Evolutionary conservation across 768 basidiomycete species (phyloP).

Genomic region (Boletales sp.): DNA sequence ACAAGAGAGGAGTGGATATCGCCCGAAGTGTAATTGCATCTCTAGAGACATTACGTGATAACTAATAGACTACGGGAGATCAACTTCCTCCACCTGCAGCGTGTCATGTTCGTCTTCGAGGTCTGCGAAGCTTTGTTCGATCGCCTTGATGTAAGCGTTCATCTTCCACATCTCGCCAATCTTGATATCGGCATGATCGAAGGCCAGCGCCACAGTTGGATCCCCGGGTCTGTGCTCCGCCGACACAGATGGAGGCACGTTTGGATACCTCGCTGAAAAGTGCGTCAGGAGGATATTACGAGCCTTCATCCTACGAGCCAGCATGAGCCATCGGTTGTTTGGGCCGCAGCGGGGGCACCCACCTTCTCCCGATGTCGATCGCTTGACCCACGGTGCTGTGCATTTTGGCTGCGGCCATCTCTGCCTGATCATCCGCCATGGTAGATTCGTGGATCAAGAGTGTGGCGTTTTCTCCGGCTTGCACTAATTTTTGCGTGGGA

Average conservation of each 20-base stretch:
- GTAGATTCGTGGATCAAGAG: conserved; percentile 94
- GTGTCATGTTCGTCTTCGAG: conserved; percentile 41
- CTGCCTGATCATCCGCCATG: conserved; percentile 79
- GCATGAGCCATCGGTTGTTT: not conserved
- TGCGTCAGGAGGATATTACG: conserved; percentile 87
- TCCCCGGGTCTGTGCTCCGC: conserved; percentile 22
- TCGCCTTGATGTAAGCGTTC: conserved; percentile 65
- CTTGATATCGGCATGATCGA: conserved; percentile 71
- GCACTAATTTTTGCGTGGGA: conserved; percentile 65
- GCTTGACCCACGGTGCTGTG: conserved; percentile 93
- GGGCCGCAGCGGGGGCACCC: conserved; percentile 16
- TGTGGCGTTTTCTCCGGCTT: conserved; percentile 63
- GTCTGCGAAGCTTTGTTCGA: conserved; percentile 61
- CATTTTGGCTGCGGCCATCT: conserved; percentile 68
- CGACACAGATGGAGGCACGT: conserved; percentile 55
- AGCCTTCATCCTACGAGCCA: conserved; percentile 68
- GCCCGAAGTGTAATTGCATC: conserved; percentile 51
- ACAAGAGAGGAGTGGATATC: conserved; percentile 38
- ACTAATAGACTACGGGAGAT: conserved; percentile 15
- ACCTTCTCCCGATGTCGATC: conserved; percentile 71
- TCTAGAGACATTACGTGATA: conserved; percentile 35
- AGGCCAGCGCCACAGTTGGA: conserved; percentile 67
- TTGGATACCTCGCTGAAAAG: conserved; percentile 93
- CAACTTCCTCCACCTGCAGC: conserved; percentile 9
- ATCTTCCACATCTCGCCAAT: conserved; percentile 87